Percentiles rank a stretch among this genome's conserved stretches.
Conservation (phyloP, 2,329 filamentous ascomycete species). For the Clonostachys rhizophaga region DNA sequence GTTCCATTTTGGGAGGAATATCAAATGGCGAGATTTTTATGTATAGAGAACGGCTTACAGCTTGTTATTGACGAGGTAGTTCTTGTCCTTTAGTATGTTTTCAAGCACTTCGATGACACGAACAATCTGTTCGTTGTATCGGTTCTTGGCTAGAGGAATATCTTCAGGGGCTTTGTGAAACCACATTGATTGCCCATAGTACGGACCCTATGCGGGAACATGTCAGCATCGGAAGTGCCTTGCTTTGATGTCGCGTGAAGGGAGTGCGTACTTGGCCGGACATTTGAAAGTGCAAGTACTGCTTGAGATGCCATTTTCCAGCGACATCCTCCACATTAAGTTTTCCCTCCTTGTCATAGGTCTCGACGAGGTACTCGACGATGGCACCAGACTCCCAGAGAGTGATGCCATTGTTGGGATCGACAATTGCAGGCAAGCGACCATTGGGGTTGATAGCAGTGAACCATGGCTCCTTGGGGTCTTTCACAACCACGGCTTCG, state of each 20-base stretch:
- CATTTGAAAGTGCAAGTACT: slow-evolving; percentile 29
- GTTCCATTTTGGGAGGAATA: background rate
- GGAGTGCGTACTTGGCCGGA: slow-evolving; percentile 15
- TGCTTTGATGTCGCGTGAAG: background rate
- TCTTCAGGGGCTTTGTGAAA: slow-evolving; percentile 17
- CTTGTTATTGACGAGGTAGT: slow-evolving; percentile 25
- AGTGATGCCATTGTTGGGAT: slow-evolving; percentile 24
- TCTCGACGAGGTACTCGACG: slow-evolving; percentile 14
- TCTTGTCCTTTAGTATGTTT: slow-evolving; percentile 19
- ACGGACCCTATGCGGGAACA: slow-evolving; percentile 31
- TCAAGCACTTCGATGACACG: slow-evolving; percentile 1
- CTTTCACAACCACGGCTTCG: slow-evolving; percentile 8
- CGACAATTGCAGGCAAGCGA: slow-evolving; percentile 20
- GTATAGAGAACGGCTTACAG: slow-evolving; percentile 10
- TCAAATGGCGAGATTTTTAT: background rate
- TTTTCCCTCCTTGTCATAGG: slow-evolving; percentile 7
- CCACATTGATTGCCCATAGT: slow-evolving; percentile 33
- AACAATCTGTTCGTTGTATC: background rate
- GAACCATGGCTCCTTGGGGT: slow-evolving; percentile 15
- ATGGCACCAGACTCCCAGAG: slow-evolving; percentile 22
- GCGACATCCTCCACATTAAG: slow-evolving; percentile 7
- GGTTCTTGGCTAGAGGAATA: background rate
- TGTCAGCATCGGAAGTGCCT: too few species aligned
- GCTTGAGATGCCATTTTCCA: slow-evolving; percentile 21
- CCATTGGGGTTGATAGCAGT: slow-evolving; percentile 23